phyloP scores from a whole-genome alignment of 2,329 filamentous ascomycete species.

The Aspergillus sp. region DNA sequence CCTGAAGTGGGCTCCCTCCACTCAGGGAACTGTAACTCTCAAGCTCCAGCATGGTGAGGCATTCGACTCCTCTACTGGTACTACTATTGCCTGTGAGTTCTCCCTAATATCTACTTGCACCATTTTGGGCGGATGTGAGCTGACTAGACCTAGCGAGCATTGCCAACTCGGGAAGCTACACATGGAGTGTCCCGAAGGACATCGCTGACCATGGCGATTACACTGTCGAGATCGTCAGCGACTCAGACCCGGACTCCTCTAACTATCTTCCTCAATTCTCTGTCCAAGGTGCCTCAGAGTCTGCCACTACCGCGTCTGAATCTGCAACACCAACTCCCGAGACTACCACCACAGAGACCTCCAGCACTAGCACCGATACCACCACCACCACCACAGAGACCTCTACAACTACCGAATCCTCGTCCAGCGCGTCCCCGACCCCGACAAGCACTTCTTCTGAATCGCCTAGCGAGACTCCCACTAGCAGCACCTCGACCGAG shows the following conservation, averaged over 20 bases:
- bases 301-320: constrained; percentile 28
- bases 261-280: constrained; percentile 57
- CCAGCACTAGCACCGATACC: constrained; percentile 25
- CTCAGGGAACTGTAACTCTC: constrained; percentile 52
- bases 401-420: constrained; percentile 17
- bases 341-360: constrained; percentile 19
- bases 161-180: constrained; percentile 50
- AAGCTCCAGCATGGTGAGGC: constrained; percentile 48
- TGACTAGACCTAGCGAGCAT: constrained; percentile 41
- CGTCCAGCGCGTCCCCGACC: constrained; percentile 23
- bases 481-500: constrained; percentile 23
- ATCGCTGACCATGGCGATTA: constrained; percentile 49
- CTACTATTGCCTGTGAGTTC: constrained; percentile 46
- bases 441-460: constrained; percentile 19
- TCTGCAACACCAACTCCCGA: constrained; percentile 24
- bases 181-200: constrained; percentile 45
- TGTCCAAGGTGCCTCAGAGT: constrained; percentile 43
- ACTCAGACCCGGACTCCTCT: constrained; percentile 41
- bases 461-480: constrained; percentile 13
- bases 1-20: constrained; percentile 52
- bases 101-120: not conserved
- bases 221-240: constrained; percentile 54
- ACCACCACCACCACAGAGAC: constrained; percentile 24
- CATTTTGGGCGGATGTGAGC: not conserved
- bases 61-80: constrained; percentile 43